These are phyloP conservation scores for Kalmanozyma brasiliensis DNA, from an alignment of 1,284 basidiomycete genomes.

Conservation along the genomic window DNA sequence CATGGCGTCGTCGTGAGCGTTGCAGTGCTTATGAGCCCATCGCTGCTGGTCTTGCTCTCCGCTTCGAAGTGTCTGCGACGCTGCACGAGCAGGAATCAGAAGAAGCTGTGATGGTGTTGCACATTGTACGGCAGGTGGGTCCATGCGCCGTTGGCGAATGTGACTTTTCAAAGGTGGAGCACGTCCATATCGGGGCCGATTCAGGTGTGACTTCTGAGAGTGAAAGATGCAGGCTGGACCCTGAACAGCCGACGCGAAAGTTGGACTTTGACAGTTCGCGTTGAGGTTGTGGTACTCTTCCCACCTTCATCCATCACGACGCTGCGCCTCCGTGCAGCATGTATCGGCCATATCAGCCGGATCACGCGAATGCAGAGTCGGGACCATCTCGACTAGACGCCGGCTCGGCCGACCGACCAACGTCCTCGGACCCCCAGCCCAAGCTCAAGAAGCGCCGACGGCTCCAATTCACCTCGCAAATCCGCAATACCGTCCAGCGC, in stretches of 20 bases:
- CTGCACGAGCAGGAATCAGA: background rate
- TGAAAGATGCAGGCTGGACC: background rate
- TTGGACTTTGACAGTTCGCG: constrained; percentile 8
- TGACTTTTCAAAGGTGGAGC: constrained; percentile 12
- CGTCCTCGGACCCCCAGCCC: background rate
- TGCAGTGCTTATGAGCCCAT: constrained; percentile 11
- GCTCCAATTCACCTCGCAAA: constrained; percentile 47
- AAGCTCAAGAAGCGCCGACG: constrained; percentile 40
- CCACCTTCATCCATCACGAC: background rate
- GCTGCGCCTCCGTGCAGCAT: constrained; percentile 2
- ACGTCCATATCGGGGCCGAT: background rate
- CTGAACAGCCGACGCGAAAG: constrained; percentile 13
- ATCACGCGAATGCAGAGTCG: constrained; percentile 8
- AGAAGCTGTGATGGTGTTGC: no score
- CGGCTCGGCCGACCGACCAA: background rate
- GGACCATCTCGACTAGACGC: constrained; percentile 20
- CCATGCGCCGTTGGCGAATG: constrained; percentile 5
- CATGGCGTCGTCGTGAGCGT: constrained; percentile 18
- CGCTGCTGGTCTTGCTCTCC: background rate
- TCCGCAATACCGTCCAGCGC: constrained; percentile 33
- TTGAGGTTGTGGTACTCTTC: constrained; percentile 1
- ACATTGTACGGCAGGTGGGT: constrained; percentile 2
- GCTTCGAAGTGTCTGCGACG: background rate
- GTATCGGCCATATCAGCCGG: constrained; percentile 5
- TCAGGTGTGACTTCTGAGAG: background rate